Evolutionary conservation across 2,329 filamentous ascomycete genomes (phyloP), one percentile per base, ranked within the genome.

Genomic region (Xylariaceae sp.): DNA sequence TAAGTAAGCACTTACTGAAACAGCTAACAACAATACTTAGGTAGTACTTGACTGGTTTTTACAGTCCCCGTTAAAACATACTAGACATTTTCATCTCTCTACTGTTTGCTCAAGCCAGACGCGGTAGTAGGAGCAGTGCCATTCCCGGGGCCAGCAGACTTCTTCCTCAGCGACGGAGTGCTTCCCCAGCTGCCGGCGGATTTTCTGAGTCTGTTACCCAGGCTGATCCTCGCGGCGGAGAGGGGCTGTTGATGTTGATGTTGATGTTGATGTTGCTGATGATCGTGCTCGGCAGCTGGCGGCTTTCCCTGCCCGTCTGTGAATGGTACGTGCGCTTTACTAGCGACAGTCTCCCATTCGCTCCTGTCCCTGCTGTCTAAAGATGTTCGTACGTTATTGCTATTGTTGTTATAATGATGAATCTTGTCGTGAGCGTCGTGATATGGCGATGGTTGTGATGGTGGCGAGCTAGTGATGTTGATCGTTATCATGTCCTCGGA

Each of bases 201-300:
- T 47, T 67, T 72, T 52, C 67, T 70, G 15, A 77, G 53, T 50
- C 72, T 63, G 44, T 65, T 69, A 4, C 70, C 71, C 27, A 76
- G 57, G 36, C 69, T 75, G 3, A 45, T 42, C 19, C 33, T 61
- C 8, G 73, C 69, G 30, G 66, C 63, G 4, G 62, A 66, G 14
- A 64, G 38, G 2, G 62, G 59, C 16, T 57, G 54, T 5, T 55
- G 52, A 7, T 24, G 21, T 24, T 24, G 21, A 7, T 24, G 21
- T 7, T 24, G 21, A 7, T 24, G 21, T 7, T 24, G 21, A 24
- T 24, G 21, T 24, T 24, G 21, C 6, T 41, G 47, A 28, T 50
- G 50, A 3, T 38, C 34, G 6, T 9, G 34, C 8, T 55, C 34
- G 2, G 54, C n/a, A n/a, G 21, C 6, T 24, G 21, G 11, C 21